phyloP scores from a whole-genome alignment of 2,329 filamentous ascomycete genomes.

The Diplodia corticola region DNA sequence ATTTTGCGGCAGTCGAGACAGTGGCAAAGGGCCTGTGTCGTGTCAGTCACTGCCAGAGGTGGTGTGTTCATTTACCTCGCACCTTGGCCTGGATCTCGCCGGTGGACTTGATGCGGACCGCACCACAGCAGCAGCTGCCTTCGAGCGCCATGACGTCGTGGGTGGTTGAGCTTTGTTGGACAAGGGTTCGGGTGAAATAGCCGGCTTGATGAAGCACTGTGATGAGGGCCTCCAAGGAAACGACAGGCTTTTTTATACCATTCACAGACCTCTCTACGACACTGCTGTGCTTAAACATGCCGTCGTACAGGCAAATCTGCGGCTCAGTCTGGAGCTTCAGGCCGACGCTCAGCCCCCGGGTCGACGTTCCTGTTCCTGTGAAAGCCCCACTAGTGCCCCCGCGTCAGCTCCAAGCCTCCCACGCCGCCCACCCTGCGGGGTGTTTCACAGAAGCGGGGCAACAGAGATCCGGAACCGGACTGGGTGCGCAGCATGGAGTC shows the following conservation, averaged over 20 bases:
- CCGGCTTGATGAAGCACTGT: background rate
- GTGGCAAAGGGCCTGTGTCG: constrained; percentile 38
- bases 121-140: constrained; percentile 54
- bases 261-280: background rate
- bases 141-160: constrained; percentile 32
- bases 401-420: background rate
- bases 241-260: background rate
- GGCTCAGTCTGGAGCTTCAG: background rate
- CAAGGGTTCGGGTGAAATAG: background rate
- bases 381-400: too few relatives aligned
- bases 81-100: constrained; percentile 43
- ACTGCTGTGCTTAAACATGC: background rate
- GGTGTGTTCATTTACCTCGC: background rate
- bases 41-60: background rate
- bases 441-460: too few relatives aligned
- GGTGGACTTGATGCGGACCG: constrained; percentile 49
- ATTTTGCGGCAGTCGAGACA: constrained; percentile 61
- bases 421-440: too few relatives aligned
- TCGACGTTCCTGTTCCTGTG: too few relatives aligned
- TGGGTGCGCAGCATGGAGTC: too few relatives aligned
- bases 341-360: background rate
- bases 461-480: too few relatives aligned
- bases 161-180: background rate
- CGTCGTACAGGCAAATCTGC: background rate
- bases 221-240: background rate